Conservation (phyloP, 768 basidiomycete genomes). For the Agaricus sinodeliciosus region DNA sequence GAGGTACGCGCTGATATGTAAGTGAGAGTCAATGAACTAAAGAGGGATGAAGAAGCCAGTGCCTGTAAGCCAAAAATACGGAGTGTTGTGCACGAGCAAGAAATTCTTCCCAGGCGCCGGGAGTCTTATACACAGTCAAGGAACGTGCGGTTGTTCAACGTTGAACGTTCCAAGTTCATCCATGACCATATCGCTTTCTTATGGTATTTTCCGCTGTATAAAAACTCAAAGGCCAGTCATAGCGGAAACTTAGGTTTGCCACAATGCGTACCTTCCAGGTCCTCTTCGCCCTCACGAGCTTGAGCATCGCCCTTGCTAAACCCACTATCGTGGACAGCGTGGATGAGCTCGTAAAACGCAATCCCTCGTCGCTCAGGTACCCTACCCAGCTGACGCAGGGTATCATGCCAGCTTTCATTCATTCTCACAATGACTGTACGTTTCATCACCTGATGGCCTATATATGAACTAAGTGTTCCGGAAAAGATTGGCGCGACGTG, state of each 20-base stretch:
- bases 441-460: neutral
- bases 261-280: neutral
- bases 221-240: neutral
- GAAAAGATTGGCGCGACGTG: constrained; percentile 45
- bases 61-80: too few relatives aligned
- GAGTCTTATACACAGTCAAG: too few relatives aligned
- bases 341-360: constrained; percentile 21
- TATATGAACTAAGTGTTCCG: neutral
- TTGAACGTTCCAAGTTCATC: too few relatives aligned
- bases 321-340: constrained; percentile 8
- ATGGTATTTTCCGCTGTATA: neutral
- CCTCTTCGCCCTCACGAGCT: neutral
- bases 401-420: constrained; percentile 41
- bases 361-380: constrained; percentile 33
- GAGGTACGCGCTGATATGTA: too few relatives aligned
- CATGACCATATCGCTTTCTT: too few relatives aligned
- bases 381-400: constrained; percentile 42
- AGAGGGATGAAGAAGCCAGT: too few relatives aligned
- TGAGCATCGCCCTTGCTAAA: neutral
- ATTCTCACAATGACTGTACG: constrained; percentile 51
- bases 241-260: neutral
- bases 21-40: too few relatives aligned
- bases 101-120: too few relatives aligned
- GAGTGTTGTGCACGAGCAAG: too few relatives aligned
- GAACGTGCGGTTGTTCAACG: too few relatives aligned